These are phyloP conservation scores for Diversispora eburnea DNA, from an alignment of 192 early-diverging fungal species.

Conservation along the genomic window DNA sequence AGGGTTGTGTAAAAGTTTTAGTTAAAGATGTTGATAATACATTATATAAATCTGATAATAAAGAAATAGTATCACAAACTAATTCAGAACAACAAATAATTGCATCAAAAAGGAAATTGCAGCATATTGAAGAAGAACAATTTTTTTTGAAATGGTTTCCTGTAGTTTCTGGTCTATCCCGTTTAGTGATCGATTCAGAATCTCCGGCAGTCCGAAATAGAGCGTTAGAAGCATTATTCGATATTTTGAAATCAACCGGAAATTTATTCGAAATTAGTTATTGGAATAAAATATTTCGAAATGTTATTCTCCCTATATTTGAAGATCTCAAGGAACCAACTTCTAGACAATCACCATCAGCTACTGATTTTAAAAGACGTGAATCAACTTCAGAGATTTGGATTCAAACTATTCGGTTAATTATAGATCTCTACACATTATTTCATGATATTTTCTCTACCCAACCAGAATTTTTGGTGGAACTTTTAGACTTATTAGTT, in stretches of 20 bases:
- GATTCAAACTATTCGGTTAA: constrained; percentile 84
- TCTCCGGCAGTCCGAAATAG: constrained; percentile 41
- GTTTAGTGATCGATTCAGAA: constrained; percentile 45
- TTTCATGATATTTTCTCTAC: constrained; percentile 71
- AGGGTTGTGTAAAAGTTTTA: constrained; percentile 41
- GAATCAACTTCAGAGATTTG: constrained; percentile 86
- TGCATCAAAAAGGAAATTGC: constrained; percentile 30
- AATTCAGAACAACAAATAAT: constrained; percentile 55
- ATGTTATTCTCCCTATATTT: constrained; percentile 88
- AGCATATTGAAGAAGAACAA: constrained; percentile 39
- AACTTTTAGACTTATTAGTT: constrained; percentile 65
- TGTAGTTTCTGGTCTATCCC: constrained; percentile 44
- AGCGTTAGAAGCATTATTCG: constrained; percentile 81
- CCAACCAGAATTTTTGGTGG: constrained; percentile 74
- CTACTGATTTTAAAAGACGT: constrained; percentile 75
- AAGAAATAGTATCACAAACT: constrained; percentile 47
- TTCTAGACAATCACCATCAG: constrained; percentile 45
- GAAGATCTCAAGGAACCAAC: constrained; percentile 67
- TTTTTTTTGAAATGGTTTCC: constrained; percentile 53
- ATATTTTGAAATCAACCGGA: constrained; percentile 76
- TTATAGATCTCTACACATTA: constrained; percentile 77
- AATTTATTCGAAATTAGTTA: constrained; percentile 68
- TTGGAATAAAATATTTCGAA: constrained; percentile 82
- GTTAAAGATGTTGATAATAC: constrained; percentile 35
- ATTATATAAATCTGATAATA: constrained; percentile 19